Evolutionary conservation across 1,139 yeast genomes (phyloP).

Genomic region (Debaryomycetaceae sp.): DNA sequence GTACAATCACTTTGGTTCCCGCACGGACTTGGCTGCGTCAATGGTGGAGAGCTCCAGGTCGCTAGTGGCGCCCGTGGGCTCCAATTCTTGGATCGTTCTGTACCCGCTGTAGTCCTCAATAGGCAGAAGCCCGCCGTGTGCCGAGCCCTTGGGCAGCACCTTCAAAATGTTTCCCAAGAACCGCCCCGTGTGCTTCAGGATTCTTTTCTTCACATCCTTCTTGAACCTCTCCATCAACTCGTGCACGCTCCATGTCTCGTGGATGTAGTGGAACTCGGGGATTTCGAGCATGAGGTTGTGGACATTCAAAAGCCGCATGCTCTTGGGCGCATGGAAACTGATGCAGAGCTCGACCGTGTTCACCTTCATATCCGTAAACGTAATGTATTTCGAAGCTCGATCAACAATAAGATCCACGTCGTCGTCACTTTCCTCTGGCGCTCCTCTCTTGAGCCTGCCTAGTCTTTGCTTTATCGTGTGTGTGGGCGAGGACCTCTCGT

Average conservation of each 20-base stretch:
- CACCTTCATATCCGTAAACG: conserved; percentile 50
- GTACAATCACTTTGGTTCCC: too few species aligned
- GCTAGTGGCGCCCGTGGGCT: background rate
- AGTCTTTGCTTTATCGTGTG: background rate
- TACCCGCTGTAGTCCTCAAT: conserved; percentile 7
- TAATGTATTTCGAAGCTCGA: conserved; percentile 57
- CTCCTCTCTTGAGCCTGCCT: background rate
- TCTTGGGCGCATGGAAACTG: conserved; percentile 70
- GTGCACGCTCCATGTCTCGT: conserved; percentile 71
- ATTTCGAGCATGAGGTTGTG: conserved; percentile 54
- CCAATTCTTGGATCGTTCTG: background rate
- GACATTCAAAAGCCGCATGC: conserved; percentile 57
- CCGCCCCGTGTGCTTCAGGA: conserved; percentile 68
- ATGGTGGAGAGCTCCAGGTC: background rate
- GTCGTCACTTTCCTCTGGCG: conserved; percentile 7
- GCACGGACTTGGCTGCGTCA: too few species aligned
- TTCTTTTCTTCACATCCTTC: conserved; percentile 57
- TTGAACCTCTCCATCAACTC: conserved; percentile 57
- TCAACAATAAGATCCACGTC: conserved; percentile 41
- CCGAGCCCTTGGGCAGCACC: conserved; percentile 20
- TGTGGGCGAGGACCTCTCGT: background rate
- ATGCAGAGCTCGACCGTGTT: conserved; percentile 44
- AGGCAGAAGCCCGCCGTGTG: conserved; percentile 31
- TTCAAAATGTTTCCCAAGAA: conserved; percentile 69
- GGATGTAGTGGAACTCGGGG: conserved; percentile 53